These are phyloP conservation scores for Botrytis deweyae DNA, from an alignment of 2,329 filamentous ascomycete genomes.

Conservation along the genomic window DNA sequence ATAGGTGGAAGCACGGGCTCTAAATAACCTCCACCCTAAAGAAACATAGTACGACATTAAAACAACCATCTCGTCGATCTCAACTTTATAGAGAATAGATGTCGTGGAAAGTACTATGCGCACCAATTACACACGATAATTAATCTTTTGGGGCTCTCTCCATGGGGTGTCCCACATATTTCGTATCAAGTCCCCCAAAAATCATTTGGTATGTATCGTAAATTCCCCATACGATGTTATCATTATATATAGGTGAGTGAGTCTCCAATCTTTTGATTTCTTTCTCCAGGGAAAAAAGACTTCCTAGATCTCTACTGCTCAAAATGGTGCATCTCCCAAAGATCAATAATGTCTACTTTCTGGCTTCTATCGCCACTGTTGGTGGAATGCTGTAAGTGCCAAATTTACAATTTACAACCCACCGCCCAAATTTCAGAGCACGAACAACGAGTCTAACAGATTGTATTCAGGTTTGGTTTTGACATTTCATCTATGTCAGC, in stretches of 20 bases:
- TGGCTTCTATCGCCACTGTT: slow-evolving; percentile 27
- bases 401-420: neutral
- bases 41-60: neutral
- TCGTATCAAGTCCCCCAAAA: neutral
- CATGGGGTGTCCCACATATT: neutral
- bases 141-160: neutral
- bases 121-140: neutral
- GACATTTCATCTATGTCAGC: slow-evolving; percentile 59
- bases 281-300: neutral
- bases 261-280: neutral
- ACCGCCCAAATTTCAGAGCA: too few species aligned
- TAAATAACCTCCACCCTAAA: neutral
- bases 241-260: slow-evolving; percentile 4
- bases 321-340: slow-evolving; percentile 24
- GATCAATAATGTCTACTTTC: slow-evolving; percentile 30
- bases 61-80: neutral
- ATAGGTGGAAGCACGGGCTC: neutral
- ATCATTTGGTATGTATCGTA: neutral
- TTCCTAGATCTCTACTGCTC: slow-evolving; percentile 15
- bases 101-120: neutral
- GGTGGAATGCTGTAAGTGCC: slow-evolving; percentile 27
- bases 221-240: neutral
- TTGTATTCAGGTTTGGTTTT: slow-evolving; percentile 41
- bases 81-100: neutral
- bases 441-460: neutral